Evolutionary conservation across 177 flowering plant species (phyloP), one percentile per base, ranked within the genome.

Genomic region (Viscum album): DNA sequence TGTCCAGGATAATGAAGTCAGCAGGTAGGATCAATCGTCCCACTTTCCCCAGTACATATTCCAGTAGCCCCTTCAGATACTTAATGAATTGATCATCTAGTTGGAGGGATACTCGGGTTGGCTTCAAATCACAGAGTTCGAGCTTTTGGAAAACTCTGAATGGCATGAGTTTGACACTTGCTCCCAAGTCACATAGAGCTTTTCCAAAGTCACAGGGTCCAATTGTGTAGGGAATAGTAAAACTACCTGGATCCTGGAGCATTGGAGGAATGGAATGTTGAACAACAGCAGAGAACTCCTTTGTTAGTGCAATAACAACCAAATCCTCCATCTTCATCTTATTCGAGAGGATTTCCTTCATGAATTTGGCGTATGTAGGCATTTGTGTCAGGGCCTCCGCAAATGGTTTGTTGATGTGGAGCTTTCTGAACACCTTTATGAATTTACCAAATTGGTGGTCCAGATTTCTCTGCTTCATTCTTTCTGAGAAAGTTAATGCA

Each of bases 81-180:
- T n/a, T n/a, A n/a, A n/a, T n/a, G n/a, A n/a, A n/a, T n/a, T n/a
- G n/a, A n/a, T n/a, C n/a, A n/a, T n/a, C n/a, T n/a, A n/a, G n/a
- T n/a, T n/a, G n/a, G n/a, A n/a, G n/a, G n/a, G n/a, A n/a, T n/a
- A n/a, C n/a, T n/a, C n/a, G n/a, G n/a, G n/a, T n/a, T n/a, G n/a
- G n/a, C n/a, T n/a, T n/a, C n/a, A n/a, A n/a, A n/a, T n/a, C n/a
- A n/a, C n/a, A n/a, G n/a, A n/a, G 45, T 17, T 39, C 17, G 12
- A 71, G 34, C 19, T 52, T 34, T 64, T 30, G 50, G 47, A 26
- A 71, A n/a, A 72, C 21, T 30, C 39, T 58, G 17, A 58, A 7
- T 35, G 66, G 37, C 59, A 72, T 72, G 26, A 72, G 43, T 58
- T 66, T 72, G 31, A 72, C 29, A 32, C 74, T 72, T 6, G 58